Conservation (phyloP, 352 stramenopile genomes). For the Globisporangium irregulare region DNA sequence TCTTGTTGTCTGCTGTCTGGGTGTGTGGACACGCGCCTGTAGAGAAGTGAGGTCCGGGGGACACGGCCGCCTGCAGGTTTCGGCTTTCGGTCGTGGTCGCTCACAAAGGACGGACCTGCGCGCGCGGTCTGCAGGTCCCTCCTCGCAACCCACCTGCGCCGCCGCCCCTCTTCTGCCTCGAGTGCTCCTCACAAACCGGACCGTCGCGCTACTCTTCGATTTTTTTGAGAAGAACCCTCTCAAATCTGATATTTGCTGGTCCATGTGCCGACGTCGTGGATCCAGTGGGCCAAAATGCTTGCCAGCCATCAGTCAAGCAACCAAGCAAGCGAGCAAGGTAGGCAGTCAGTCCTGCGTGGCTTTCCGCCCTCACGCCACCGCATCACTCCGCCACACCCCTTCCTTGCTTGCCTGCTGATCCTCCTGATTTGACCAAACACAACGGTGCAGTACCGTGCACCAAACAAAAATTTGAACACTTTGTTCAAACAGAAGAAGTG, state of each 20-base stretch:
- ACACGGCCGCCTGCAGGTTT: background rate
- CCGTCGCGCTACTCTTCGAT: constrained; percentile 11
- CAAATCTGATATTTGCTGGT: constrained; percentile 7
- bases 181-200: background rate
- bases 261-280: background rate
- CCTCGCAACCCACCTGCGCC: constrained; percentile 9
- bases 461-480: background rate
- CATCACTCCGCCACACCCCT: background rate
- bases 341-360: background rate
- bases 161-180: background rate
- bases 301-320: background rate
- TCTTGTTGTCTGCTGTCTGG: background rate
- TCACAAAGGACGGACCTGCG: background rate
- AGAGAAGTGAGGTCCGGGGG: constrained; percentile 14
- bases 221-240: background rate
- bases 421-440: background rate
- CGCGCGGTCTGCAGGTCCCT: background rate
- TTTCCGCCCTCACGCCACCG: background rate
- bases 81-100: background rate
- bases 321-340: background rate
- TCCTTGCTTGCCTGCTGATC: background rate
- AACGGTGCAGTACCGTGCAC: background rate
- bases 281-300: background rate
- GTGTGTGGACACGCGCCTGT: constrained; percentile 17
- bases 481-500: background rate